phyloP scores from a whole-genome alignment of 345 rosid species.

The thale cress (Arabidopsis thaliana) region DNA sequence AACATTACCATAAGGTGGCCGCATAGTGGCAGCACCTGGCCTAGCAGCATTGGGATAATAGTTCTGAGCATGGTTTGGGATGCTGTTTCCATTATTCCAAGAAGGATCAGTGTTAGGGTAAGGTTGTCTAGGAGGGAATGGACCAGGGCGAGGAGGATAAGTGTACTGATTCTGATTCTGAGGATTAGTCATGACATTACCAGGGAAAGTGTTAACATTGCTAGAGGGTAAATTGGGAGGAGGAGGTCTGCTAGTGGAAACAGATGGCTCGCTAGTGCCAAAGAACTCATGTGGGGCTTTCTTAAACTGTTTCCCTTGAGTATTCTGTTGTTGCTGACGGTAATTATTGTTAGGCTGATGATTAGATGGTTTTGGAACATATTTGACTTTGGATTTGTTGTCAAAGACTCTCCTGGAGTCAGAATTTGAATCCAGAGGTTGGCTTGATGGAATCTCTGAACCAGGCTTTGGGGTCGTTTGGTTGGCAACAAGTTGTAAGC shows the following conservation, averaged over 20 bases:
- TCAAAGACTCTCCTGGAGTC: slow-evolving; percentile 50
- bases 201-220: slow-evolving; percentile 46
- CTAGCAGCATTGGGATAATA: slow-evolving; percentile 45
- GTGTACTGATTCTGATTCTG: slow-evolving; percentile 50
- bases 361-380: slow-evolving; percentile 39
- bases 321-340: slow-evolving; percentile 45
- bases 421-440: slow-evolving; percentile 44
- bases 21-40: slow-evolving; percentile 52
- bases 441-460: slow-evolving; percentile 46
- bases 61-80: slow-evolving; percentile 47
- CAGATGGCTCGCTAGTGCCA: slow-evolving; percentile 49
- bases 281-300: slow-evolving; percentile 77
- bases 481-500: slow-evolving; percentile 49
- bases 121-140: slow-evolving; percentile 49
- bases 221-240: slow-evolving; percentile 50
- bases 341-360: slow-evolving; percentile 48
- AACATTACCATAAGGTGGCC: slow-evolving; percentile 47
- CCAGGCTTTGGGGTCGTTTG: slow-evolving; percentile 25
- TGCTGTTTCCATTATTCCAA: slow-evolving; percentile 50
- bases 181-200: slow-evolving; percentile 46
- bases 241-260: slow-evolving; percentile 26
- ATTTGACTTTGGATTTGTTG: slow-evolving; percentile 50
- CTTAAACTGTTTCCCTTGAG: slow-evolving; percentile 62
- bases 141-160: slow-evolving; percentile 50
- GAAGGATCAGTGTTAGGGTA: slow-evolving; percentile 44